Base-by-base conservation (phyloP, 345 rosid genomes). In the Eucalyptus tenuipes region DNA sequence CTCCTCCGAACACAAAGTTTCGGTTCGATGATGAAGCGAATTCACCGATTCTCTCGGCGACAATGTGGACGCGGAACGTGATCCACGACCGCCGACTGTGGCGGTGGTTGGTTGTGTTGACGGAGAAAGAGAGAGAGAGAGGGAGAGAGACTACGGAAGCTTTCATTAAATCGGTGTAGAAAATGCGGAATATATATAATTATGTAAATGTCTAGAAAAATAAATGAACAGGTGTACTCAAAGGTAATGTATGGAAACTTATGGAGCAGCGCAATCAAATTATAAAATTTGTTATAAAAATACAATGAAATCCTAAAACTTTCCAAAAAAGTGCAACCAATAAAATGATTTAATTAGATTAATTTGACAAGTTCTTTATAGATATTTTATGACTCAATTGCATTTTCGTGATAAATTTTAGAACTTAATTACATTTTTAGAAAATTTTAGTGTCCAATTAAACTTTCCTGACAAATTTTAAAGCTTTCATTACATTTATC, bases 361-460 rank as follows among this genome's bases (percentile, higher is more conserved):
- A 52, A 52, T 20, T 52, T 52, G 5, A 18, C 10, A 52, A 52
- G 2, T 52, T 3, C 1, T 52, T 15, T 52, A 0, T 52, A 52
- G 2, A 3, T 7, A 0, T 52, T 52, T 52, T 4, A 52, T 52
- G 2, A 1, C 4, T 1, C 0, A 8, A 52, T 52, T 7, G 0
- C 0, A 52, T 0, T 52, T 52, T 20, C 0, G 1, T 52, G 1
- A 52, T 52, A 52, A 52, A 52, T 52, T 52, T 18, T 52, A 52
- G 0, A 0, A 52, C 0, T 52, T 52, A 7, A 52, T 52, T 52
- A 0, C 0, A 52, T 2, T 52, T 18, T 52, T 52, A 0, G 0
- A 52, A 52, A 52, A 25, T 52, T 20, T 8, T 52, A 52, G 4
- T 20, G 25, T 0, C 2, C 0, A 20, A 52, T 8, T 20, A 4